These are phyloP conservation scores for Yarrowia porcina DNA, from an alignment of 805 yeast species.

Conservation along the genomic window DNA sequence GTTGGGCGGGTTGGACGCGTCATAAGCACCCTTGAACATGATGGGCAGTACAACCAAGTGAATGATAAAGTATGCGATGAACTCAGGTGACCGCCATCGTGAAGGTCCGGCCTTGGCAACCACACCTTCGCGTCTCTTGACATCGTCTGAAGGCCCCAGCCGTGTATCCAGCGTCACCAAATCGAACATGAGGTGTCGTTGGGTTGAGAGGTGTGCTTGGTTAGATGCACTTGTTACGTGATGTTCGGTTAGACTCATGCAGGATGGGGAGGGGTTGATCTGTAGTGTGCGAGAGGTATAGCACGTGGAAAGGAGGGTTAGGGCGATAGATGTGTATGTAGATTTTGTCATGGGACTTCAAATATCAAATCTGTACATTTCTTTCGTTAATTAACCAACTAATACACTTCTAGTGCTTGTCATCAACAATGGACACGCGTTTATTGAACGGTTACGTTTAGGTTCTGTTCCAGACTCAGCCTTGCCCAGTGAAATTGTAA, in stretches of 20 bases:
- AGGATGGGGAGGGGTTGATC: neutral
- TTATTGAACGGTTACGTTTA: neutral
- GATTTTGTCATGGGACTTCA: no score
- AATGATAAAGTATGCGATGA: constrained; percentile 59
- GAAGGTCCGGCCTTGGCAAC: constrained; percentile 41
- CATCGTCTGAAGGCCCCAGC: constrained; percentile 39
- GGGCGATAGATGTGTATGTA: no score
- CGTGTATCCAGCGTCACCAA: constrained; percentile 46
- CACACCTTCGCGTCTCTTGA: constrained; percentile 34
- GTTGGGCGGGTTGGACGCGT: constrained; percentile 62
- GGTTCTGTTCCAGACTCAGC: neutral
- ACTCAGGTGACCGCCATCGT: constrained; percentile 77
- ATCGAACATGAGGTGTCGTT: constrained; percentile 33
- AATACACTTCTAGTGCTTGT: neutral
- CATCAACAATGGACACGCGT: neutral
- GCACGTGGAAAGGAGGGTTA: neutral
- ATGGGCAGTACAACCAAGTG: constrained; percentile 73
- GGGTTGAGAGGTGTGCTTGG: neutral
- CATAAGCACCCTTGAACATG: constrained; percentile 78
- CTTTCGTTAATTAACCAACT: no score
- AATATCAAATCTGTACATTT: no score
- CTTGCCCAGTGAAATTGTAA: no score
- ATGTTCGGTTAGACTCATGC: constrained; percentile 4
- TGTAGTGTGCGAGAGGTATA: neutral
- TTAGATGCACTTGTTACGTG: neutral